phyloP scores from a whole-genome alignment of 371 early-diverging fungal species.

The Rhizopus sp. region DNA sequence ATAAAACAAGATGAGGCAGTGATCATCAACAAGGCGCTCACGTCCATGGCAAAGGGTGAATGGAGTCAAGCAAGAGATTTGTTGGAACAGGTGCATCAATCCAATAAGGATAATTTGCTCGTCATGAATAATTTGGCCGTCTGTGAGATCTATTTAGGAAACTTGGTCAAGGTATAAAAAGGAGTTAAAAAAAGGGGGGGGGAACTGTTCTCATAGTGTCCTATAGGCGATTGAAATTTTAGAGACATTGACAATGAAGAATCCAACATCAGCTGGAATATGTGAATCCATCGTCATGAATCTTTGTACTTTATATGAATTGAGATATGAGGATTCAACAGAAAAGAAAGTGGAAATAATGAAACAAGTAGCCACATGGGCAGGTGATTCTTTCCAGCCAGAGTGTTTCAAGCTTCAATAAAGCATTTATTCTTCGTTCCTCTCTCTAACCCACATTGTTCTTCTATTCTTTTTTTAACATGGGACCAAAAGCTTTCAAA shows the following conservation, averaged over 20 bases:
- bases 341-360: constrained; percentile 52
- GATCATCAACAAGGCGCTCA: constrained; percentile 51
- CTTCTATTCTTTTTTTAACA: constrained; percentile 54
- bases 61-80: constrained; percentile 52
- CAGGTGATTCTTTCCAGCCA: constrained; percentile 62
- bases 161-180: constrained; percentile 38
- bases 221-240: constrained; percentile 34
- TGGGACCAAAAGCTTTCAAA: constrained; percentile 57
- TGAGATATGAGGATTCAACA: constrained; percentile 53
- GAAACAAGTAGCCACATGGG: constrained; percentile 59
- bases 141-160: constrained; percentile 60
- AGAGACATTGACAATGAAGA: constrained; percentile 29
- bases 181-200: not conserved
- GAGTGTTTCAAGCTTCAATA: constrained; percentile 48
- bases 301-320: constrained; percentile 62
- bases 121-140: constrained; percentile 61
- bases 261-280: constrained; percentile 51
- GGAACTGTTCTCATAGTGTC: not conserved
- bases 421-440: constrained; percentile 27
- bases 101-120: constrained; percentile 53
- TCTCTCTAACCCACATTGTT: constrained; percentile 49
- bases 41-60: constrained; percentile 53
- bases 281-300: constrained; percentile 61
- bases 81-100: constrained; percentile 44
- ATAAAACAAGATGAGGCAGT: constrained; percentile 37